These are phyloP conservation scores for Tagetes patula DNA, from an alignment of 129 eudicot genomes.

Conservation along the genomic window DNA sequence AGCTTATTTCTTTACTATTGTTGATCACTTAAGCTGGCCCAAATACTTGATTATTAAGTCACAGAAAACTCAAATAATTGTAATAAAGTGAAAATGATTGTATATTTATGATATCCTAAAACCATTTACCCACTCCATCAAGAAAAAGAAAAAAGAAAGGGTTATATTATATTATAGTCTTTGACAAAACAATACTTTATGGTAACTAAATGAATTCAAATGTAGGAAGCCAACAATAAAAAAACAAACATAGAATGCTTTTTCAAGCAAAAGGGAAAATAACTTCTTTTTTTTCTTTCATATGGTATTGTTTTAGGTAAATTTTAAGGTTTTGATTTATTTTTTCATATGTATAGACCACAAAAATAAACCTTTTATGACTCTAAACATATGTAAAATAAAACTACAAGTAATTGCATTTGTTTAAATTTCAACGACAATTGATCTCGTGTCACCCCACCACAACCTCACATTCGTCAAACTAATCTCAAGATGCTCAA, in stretches of 20 bases:
- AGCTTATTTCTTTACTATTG: no score
- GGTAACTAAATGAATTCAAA: conserved; percentile 7
- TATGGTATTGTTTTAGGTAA: not conserved
- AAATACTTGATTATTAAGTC: not conserved
- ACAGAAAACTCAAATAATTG: not conserved
- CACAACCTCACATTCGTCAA: no score
- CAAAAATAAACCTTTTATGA: no score
- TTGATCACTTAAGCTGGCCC: no score
- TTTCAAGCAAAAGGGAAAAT: conserved; percentile 14
- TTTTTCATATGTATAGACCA: not conserved
- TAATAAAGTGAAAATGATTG: not conserved
- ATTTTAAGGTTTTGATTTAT: not conserved
- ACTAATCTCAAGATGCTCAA: no score
- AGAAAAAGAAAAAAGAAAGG: not conserved
- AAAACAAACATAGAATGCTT: not conserved
- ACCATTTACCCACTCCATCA: conserved; percentile 6
- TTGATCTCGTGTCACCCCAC: no score
- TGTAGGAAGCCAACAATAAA: not conserved
- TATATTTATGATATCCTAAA: not conserved
- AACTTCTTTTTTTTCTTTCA: not conserved
- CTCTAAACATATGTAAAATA: no score
- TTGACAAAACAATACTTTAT: conserved; percentile 23
- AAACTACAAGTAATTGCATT: no score
- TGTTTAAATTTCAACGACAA: no score
- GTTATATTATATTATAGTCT: conserved; percentile 15